phyloP scores from a whole-genome alignment of 805 yeast genomes.

The Candida germanica region DNA sequence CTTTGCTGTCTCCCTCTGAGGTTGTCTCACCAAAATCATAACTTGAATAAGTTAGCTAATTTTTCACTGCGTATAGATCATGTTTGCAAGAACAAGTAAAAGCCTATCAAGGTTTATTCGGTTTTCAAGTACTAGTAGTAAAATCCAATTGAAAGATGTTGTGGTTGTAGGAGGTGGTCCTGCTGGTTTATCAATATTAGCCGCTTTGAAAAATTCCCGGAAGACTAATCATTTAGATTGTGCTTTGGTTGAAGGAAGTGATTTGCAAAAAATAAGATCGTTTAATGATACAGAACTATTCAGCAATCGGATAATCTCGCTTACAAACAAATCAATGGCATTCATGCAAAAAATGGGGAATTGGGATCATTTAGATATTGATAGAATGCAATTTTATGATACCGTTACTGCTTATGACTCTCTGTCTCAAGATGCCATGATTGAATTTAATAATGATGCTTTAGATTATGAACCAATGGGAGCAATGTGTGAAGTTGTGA shows the following conservation, averaged over 20 bases:
- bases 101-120: too few species aligned
- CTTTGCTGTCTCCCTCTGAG: too few species aligned
- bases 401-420: constrained; percentile 87
- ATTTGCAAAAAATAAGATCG: constrained; percentile 47
- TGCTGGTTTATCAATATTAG: constrained; percentile 84
- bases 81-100: too few species aligned
- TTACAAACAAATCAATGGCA: constrained; percentile 76
- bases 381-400: constrained; percentile 78
- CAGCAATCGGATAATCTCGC: constrained; percentile 79
- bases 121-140: too few species aligned
- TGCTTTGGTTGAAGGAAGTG: constrained; percentile 71
- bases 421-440: constrained; percentile 49
- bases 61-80: too few species aligned
- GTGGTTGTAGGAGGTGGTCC: constrained; percentile 97
- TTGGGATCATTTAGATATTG: constrained; percentile 65
- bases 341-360: constrained; percentile 70
- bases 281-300: constrained; percentile 53
- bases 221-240: constrained; percentile 57
- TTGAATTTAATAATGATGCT: constrained; percentile 66
- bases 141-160: too few species aligned
- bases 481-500: constrained; percentile 85
- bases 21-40: too few species aligned
- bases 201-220: constrained; percentile 73
- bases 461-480: constrained; percentile 46
- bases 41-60: too few species aligned